phyloP scores from a whole-genome alignment of 2,329 filamentous ascomycete species.

The Claviceps humidiphila region DNA sequence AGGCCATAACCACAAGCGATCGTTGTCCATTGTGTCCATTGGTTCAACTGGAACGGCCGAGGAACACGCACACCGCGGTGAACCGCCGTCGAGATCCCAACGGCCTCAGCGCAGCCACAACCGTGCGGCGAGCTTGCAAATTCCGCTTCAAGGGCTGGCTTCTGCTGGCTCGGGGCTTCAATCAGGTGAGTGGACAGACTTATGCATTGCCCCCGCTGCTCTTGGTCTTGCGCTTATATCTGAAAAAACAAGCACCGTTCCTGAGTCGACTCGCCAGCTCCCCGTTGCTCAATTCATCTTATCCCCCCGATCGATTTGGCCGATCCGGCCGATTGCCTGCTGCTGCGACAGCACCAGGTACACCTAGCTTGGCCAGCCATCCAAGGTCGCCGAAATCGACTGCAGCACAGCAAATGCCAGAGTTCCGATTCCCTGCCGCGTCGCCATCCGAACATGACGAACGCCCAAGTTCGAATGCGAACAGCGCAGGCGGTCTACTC shows the following conservation, averaged over 20 bases:
- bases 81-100: constrained; percentile 27
- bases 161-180: constrained; percentile 31
- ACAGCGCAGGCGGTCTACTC: constrained; percentile 24
- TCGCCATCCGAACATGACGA: constrained; percentile 26
- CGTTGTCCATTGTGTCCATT: constrained; percentile 71
- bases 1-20: constrained; percentile 57
- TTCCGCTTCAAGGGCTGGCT: constrained; percentile 26
- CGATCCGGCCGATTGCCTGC: constrained; percentile 27
- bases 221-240: not conserved
- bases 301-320: constrained; percentile 35
- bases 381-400: constrained; percentile 24
- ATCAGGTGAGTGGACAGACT: constrained; percentile 21
- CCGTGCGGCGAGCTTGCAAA: constrained; percentile 71
- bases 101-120: constrained; percentile 53
- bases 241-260: constrained; percentile 15
- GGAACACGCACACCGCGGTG: constrained; percentile 30
- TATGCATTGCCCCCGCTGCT: too few species aligned
- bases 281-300: constrained; percentile 42
- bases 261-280: constrained; percentile 33
- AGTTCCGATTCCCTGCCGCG: constrained; percentile 43
- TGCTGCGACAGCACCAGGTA: constrained; percentile 31
- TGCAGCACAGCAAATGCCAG: constrained; percentile 25
- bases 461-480: constrained; percentile 13
- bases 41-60: constrained; percentile 41
- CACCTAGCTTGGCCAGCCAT: constrained; percentile 24